Conservation (phyloP, 2,329 filamentous ascomycete species). For the Diaporthe sp. region DNA sequence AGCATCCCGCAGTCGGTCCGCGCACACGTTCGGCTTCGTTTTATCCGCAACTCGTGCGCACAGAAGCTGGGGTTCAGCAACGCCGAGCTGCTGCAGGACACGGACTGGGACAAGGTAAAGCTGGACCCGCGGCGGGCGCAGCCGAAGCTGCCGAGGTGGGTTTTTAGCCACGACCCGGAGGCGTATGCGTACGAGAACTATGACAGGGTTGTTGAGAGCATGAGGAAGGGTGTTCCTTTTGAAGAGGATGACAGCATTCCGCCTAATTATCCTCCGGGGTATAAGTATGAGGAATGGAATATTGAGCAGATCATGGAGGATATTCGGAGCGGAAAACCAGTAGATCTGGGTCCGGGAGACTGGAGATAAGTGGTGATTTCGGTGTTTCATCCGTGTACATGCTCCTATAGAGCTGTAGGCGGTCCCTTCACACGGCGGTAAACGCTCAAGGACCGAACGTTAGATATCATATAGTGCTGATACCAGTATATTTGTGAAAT, state of each 20-base stretch:
- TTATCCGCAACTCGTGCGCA: not conserved
- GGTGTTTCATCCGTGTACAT: too few relatives aligned
- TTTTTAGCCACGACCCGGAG: not conserved
- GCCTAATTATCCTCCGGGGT: conserved; percentile 30
- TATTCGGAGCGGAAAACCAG: conserved; percentile 27
- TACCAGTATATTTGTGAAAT: too few relatives aligned
- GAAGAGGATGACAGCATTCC: not conserved
- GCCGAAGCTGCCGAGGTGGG: not conserved
- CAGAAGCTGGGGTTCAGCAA: conserved; percentile 16
- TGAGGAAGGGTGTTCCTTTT: not conserved
- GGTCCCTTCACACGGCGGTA: too few relatives aligned
- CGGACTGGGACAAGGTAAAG: not conserved
- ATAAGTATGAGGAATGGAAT: conserved; percentile 41
- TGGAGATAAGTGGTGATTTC: too few relatives aligned
- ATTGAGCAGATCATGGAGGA: conserved; percentile 41
- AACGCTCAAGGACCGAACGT: too few relatives aligned
- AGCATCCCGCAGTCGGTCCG: conserved; percentile 1
- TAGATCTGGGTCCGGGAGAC: not conserved
- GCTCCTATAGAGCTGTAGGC: too few relatives aligned
- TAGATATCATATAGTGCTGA: too few relatives aligned
- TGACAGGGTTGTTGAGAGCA: not conserved
- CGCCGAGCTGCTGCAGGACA: conserved; percentile 12
- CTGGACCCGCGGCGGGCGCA: conserved; percentile 9
- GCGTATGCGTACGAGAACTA: not conserved
- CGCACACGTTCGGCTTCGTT: not conserved